Evolutionary conservation across 2,329 filamentous ascomycete species (phyloP), one percentile per base, ranked within the genome.

Genomic region (Chrysosphaeria jannelii): DNA sequence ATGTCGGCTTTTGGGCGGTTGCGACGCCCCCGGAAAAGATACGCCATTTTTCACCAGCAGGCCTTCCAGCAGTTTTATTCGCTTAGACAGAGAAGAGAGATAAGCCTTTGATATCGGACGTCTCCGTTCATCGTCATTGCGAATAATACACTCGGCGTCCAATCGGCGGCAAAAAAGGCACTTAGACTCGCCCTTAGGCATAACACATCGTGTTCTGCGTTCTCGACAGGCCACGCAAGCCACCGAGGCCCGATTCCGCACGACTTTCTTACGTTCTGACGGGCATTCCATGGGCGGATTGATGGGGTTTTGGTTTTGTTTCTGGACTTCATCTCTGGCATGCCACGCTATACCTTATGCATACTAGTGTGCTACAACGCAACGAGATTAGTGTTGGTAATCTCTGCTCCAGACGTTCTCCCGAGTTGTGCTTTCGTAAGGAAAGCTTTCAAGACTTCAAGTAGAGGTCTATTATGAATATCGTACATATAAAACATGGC

Each of bases 21-120:
- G 51, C 18, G 45, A 41, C 9, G 52, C 50, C 9, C 51, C 50
- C 7, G 55, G 54, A 12, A 49, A 45, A 2, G 44, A 42, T 10
- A 51, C 44, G 23, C 53, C 54, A 16, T 44, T 46, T 19, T 57
- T 50, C 26, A 46, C 35, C 4, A 60, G 44, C 46, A 59, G 45
- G 10, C 38, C 38, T 37, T 60, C 55, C 1, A 60, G 42, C 28
- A 59, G 31, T 6, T 45, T 40, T 20, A 59, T 54, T 4, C 55
- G 46, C 13, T 53, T 51, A n/a, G 53, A 53, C 8, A 60, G 40
- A 2, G 53, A 58, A 19, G 49, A 51, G 47, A 57, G 57, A 36
- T 59, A 60, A 25, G 55, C 55, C 35, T 57, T 52, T 11, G 53
- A 59, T 16, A 59, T 57, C 6, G 55, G 55, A 54, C 53, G 43